A percentile compares a stretch with the other conserved stretches of the same genome.
Conservation (phyloP, 2,329 filamentous ascomycete genomes). For the Fusarium oxysporum region DNA sequence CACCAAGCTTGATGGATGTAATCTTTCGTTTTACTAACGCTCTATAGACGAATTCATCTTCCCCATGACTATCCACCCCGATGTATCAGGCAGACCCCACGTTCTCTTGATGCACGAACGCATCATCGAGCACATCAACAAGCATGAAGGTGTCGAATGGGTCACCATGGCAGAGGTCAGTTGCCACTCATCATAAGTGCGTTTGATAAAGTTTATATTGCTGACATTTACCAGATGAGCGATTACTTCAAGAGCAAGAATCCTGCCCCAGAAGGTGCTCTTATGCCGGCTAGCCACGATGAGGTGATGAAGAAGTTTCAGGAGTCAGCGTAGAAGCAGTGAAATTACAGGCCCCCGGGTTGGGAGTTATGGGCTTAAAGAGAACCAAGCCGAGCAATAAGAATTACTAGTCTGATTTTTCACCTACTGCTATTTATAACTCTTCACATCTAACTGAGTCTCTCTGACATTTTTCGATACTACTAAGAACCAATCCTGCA, state of each 20-base stretch:
- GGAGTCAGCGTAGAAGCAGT: background rate
- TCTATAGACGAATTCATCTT: constrained; percentile 45
- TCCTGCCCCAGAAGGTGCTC: background rate
- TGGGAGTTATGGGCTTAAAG: background rate
- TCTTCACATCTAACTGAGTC: background rate
- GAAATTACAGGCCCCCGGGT: fast-evolving
- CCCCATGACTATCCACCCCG: constrained; percentile 81
- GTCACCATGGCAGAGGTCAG: constrained; percentile 72
- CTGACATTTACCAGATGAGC: background rate
- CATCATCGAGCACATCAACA: constrained; percentile 75
- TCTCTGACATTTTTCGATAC: too few species aligned
- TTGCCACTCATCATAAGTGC: background rate
- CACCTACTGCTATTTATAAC: background rate
- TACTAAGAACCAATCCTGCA: too few species aligned
- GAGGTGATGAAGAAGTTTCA: constrained; percentile 5
- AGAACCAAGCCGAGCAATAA: background rate
- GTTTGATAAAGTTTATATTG: fast-evolving
- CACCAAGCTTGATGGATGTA: fast-evolving
- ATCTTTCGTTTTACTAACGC: background rate
- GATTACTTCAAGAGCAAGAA: constrained; percentile 3
- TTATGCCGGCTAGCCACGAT: background rate
- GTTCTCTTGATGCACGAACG: constrained; percentile 77
- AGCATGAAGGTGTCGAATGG: constrained; percentile 70
- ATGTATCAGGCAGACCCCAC: constrained; percentile 78
- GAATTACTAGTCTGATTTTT: too few species aligned